These are phyloP conservation scores for Gnaphalium uliginosum DNA, from an alignment of 129 eudicot species.

Conservation along the genomic window DNA sequence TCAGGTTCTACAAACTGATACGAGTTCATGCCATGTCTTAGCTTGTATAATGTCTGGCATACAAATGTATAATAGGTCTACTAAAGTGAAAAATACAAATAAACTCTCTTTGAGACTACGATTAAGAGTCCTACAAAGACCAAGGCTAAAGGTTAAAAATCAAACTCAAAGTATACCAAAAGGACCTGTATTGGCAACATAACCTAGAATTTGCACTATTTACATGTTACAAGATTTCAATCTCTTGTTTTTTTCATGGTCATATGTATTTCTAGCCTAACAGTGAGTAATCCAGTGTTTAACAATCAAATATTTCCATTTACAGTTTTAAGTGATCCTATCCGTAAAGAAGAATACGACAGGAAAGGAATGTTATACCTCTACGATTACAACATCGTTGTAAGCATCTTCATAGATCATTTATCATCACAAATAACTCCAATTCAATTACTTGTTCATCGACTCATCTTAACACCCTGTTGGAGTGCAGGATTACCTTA, in stretches of 20 bases:
- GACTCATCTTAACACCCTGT: neutral
- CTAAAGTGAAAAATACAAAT: neutral
- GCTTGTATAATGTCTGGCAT: neutral
- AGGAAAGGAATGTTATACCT: slow-evolving; percentile 63
- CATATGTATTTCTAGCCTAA: neutral
- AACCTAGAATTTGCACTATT: neutral
- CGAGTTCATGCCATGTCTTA: neutral
- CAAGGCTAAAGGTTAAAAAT: neutral
- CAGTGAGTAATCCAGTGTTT: neutral
- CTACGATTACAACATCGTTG: slow-evolving; percentile 65
- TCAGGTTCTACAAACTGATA: too few relatives aligned
- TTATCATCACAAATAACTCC: slow-evolving; percentile 4
- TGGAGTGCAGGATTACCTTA: slow-evolving; percentile 73
- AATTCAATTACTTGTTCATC: neutral
- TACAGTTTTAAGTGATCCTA: slow-evolving; percentile 83
- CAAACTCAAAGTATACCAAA: neutral
- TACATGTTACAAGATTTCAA: neutral
- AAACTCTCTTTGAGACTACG: neutral
- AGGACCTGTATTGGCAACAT: neutral
- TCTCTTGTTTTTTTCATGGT: neutral
- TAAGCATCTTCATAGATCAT: slow-evolving; percentile 36
- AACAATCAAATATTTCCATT: neutral
- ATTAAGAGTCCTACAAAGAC: neutral
- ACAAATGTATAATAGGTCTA: neutral
- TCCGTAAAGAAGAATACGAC: slow-evolving; percentile 73